Conservation (phyloP, 805 yeast genomes). For the Pichia kluyveri region DNA sequence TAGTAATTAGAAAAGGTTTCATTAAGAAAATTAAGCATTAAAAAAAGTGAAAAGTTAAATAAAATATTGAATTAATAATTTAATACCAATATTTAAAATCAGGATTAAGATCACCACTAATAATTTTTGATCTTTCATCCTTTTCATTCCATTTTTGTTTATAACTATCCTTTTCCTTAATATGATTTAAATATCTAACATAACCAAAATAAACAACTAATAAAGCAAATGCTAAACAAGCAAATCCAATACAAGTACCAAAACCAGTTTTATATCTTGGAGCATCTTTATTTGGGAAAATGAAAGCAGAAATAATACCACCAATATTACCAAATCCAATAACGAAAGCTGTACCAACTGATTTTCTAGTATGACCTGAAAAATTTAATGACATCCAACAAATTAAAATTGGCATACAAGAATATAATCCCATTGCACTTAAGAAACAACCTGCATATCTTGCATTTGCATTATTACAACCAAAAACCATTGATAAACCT, state of each 20-base stretch:
- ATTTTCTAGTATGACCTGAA: conserved; percentile 53
- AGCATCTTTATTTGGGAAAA: conserved; percentile 45
- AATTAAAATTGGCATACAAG: conserved; percentile 57
- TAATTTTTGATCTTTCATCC: conserved; percentile 22
- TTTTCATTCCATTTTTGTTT: conserved; percentile 20
- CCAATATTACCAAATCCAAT: conserved; percentile 72
- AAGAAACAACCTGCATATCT: conserved; percentile 62
- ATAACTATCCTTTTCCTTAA: conserved; percentile 26
- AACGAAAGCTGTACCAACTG: conserved; percentile 41
- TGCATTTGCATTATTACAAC: conserved; percentile 29
- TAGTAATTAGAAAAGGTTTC: no score
- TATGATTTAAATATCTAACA: conserved; percentile 24
- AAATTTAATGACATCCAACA: conserved; percentile 62
- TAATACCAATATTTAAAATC: conserved; percentile 39
- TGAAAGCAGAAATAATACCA: conserved; percentile 55
- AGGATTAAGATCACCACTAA: conserved; percentile 33
- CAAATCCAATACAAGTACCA: conserved; percentile 39
- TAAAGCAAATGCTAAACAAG: conserved; percentile 31
- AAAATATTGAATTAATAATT: no score
- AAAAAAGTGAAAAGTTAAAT: no score
- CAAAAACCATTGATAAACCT: conserved; percentile 51
- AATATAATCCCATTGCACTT: conserved; percentile 48
- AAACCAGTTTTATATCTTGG: conserved; percentile 52
- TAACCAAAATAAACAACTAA: conserved; percentile 25
- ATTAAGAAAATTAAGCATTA: neutral